phyloP scores from a whole-genome alignment of 768 basidiomycete species.

The Tulasnella sp. region DNA sequence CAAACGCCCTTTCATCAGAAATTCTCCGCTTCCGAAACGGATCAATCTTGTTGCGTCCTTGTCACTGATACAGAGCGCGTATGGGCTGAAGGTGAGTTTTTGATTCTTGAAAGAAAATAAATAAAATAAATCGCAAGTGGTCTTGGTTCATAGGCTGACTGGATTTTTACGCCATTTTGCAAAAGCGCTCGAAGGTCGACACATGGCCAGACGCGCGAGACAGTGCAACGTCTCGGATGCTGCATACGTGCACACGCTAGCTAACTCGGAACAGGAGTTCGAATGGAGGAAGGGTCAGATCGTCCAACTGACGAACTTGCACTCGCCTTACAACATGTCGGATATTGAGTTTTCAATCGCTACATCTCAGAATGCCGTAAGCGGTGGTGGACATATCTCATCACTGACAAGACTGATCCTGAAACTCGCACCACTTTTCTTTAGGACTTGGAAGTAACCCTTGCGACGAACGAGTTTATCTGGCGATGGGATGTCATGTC shows the following conservation, averaged over 20 bases:
- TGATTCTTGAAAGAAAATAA: too few relatives aligned
- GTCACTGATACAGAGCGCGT: conserved; percentile 17
- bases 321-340: not conserved
- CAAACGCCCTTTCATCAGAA: not conserved
- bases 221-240: not conserved
- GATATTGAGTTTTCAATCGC: not conserved
- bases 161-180: not conserved
- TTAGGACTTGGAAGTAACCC: conserved; percentile 12
- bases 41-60: conserved; percentile 14
- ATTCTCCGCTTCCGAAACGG: not conserved
- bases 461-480: not conserved
- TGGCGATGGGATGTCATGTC: conserved; percentile 16
- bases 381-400: not conserved
- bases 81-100: conserved; percentile 13
- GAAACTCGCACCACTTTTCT: not conserved
- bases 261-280: not conserved
- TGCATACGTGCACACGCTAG: not conserved
- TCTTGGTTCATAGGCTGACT: too few relatives aligned
- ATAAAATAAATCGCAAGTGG: too few relatives aligned
- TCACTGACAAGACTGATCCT: too few relatives aligned
- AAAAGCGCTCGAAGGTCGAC: conserved; percentile 10
- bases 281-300: not conserved
- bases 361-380: not conserved
- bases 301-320: not conserved
- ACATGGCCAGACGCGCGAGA: conserved; percentile 5